Conservation (phyloP, 169 alveolate species). For the Perkinsus olseni region DNA sequence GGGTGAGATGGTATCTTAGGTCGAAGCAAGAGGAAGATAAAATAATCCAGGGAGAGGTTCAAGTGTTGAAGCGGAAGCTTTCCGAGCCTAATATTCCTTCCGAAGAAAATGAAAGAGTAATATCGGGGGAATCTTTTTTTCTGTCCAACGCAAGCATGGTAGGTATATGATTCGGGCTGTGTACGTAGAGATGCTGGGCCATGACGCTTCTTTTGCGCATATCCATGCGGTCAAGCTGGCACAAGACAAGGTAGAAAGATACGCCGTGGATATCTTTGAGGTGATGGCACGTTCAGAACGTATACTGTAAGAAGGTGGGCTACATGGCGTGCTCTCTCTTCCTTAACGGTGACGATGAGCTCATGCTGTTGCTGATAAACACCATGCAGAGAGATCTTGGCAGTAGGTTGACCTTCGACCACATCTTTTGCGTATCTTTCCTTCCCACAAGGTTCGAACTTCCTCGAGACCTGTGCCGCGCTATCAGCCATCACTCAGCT, state of each 20-base stretch:
- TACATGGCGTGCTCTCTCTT: slow-evolving; percentile 81
- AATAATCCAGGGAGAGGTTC: slow-evolving; percentile 71
- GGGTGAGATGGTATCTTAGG: not conserved
- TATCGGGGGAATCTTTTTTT: not conserved
- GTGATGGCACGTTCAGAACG: not conserved
- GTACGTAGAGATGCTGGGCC: slow-evolving; percentile 89
- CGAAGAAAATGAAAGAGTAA: slow-evolving; percentile 34
- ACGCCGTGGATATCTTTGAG: not conserved
- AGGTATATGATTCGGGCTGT: slow-evolving; percentile 77
- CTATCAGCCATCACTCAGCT: slow-evolving; percentile 68
- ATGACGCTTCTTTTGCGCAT: slow-evolving; percentile 84
- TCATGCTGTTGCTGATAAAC: slow-evolving; percentile 76
- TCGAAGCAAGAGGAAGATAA: slow-evolving; percentile 73
- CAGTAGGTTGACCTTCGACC: not conserved
- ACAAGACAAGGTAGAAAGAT: slow-evolving; percentile 44
- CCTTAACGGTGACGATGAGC: slow-evolving; percentile 68
- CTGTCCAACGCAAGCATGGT: no score
- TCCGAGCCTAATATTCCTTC: slow-evolving; percentile 54
- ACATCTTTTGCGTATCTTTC: not conserved
- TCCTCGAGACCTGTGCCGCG: slow-evolving; percentile 77
- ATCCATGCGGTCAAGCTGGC: slow-evolving; percentile 82
- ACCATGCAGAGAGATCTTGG: slow-evolving; percentile 72
- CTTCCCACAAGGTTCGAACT: slow-evolving; percentile 50
- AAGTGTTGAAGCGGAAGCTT: slow-evolving; percentile 56
- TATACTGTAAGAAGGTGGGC: slow-evolving; percentile 42